Evolutionary conservation across 1,284 basidiomycete species (phyloP), one percentile per base, ranked within the genome.

Genomic region (Pascua sp.): DNA sequence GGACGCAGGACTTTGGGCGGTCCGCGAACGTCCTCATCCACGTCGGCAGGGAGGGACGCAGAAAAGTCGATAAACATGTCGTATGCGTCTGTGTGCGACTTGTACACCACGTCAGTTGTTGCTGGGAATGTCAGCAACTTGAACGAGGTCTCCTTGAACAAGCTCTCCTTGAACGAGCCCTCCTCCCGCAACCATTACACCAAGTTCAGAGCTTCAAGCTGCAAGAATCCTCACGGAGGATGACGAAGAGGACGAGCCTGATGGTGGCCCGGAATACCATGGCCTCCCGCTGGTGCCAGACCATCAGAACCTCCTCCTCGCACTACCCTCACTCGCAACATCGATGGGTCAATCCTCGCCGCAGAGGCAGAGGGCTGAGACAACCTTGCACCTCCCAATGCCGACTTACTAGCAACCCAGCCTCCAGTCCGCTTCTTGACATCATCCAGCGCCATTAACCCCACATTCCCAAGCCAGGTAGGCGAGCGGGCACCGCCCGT

Each of bases 41-140:
- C 37, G 49, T 58, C n/a, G 50, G 42, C 16, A 49, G 58, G 46
- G 49, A 61, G 18, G 2, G 58, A 64, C 11, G 55, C 48, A 12
- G 72, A 72, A n/a, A 76, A 62, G 61, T 76, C 73, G 49, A 76
- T 62, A 54, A 70, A 72, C 47, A 76, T 51, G 57, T 76, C 73
- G 61, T 70, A 76, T 3, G 61, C 60, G 39, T 57, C 60, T 9
- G 67, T 61, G 55, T 76, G 72, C 1, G 67, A 67, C 54, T 64
- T 62, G 56, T 65, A 73, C 40, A 76, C 71, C 24, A 68, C 64
- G 51, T 76, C 73, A 18, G 69, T 70, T 0, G 73, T 76, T 3
- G 70, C 73, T 75, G 13, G 12, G 24, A 7, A 32, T 46, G 49
- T 60, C 42, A 60, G 59, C 38, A 37, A 13, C 11, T 32, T 32